Conservation (phyloP, 176 grass and related monocot species). For the Microstegium vimineum region DNA sequence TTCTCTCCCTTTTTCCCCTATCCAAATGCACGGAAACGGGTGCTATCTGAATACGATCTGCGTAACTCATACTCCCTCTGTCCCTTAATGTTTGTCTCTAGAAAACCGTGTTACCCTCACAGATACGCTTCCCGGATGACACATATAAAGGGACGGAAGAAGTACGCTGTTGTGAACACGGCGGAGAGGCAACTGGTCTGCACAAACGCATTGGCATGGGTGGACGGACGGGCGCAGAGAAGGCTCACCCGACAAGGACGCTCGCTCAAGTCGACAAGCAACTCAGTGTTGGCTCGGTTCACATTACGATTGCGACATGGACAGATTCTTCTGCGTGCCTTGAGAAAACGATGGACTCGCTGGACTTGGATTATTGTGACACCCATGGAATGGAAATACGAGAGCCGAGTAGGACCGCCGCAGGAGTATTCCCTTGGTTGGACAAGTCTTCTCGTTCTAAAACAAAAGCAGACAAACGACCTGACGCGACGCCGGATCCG, state of each 20-base stretch:
- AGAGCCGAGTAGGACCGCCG: too few relatives aligned
- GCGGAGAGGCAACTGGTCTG: too few relatives aligned
- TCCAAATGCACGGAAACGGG: background rate
- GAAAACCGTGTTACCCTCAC: too few relatives aligned
- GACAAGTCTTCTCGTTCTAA: too few relatives aligned
- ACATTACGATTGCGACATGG: background rate
- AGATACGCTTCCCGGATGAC: too few relatives aligned
- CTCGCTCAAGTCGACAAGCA: background rate
- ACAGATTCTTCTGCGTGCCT: background rate
- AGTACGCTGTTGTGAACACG: too few relatives aligned
- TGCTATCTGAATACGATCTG: background rate
- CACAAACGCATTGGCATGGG: background rate
- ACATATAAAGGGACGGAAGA: too few relatives aligned
- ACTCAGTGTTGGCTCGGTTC: background rate
- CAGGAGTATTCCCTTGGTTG: too few relatives aligned
- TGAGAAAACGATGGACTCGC: slow-evolving; percentile 15
- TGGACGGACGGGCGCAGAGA: background rate
- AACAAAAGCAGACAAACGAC: background rate
- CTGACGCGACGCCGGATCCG: background rate
- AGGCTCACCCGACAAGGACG: slow-evolving; percentile 12
- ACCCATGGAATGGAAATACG: background rate
- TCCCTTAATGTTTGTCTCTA: too few relatives aligned
- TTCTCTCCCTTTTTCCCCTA: background rate
- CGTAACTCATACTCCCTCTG: too few relatives aligned
- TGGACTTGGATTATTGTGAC: background rate